phyloP scores from a whole-genome alignment of 192 early-diverging fungal genomes.

The Jimgerdemannia lactiflua region DNA sequence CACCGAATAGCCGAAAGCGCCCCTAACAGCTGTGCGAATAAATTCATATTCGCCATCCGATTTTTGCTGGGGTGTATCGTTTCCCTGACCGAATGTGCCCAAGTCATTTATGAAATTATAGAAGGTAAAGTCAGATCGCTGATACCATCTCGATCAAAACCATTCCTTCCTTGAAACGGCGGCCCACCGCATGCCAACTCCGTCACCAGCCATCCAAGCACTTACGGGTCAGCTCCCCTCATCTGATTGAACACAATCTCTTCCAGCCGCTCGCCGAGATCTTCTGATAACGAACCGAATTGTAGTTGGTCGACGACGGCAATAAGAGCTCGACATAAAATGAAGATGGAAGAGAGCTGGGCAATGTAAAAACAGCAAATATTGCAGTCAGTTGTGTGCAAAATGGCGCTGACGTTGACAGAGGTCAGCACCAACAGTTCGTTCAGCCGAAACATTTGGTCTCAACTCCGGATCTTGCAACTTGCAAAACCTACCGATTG shows the following conservation, averaged over 20 bases:
- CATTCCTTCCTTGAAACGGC: background rate
- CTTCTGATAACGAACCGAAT: constrained; percentile 68
- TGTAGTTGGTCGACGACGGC: constrained; percentile 80
- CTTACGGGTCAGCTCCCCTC: constrained; percentile 83
- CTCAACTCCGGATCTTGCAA: background rate
- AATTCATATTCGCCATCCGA: constrained; percentile 83
- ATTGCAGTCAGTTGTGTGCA: background rate
- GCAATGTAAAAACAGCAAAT: constrained; percentile 1
- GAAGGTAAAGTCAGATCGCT: background rate
- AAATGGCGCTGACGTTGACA: no score
- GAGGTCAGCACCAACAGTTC: background rate
- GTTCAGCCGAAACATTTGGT: background rate
- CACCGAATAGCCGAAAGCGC: constrained; percentile 76
- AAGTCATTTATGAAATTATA: background rate
- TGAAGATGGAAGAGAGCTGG: constrained; percentile 72
- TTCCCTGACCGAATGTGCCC: constrained; percentile 37
- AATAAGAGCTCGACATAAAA: constrained; percentile 84
- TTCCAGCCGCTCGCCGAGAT: constrained; percentile 85
- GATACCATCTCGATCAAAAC: background rate
- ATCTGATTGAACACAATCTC: constrained; percentile 93
- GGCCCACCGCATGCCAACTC: background rate
- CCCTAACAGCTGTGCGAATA: constrained; percentile 93
- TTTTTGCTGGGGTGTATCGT: constrained; percentile 69
- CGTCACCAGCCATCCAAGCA: background rate
- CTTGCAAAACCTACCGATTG: constrained; percentile 45